Evolutionary conservation across 129 eudicot species (phyloP).

Genomic region (Rutidosis leptorrhynchoides): DNA sequence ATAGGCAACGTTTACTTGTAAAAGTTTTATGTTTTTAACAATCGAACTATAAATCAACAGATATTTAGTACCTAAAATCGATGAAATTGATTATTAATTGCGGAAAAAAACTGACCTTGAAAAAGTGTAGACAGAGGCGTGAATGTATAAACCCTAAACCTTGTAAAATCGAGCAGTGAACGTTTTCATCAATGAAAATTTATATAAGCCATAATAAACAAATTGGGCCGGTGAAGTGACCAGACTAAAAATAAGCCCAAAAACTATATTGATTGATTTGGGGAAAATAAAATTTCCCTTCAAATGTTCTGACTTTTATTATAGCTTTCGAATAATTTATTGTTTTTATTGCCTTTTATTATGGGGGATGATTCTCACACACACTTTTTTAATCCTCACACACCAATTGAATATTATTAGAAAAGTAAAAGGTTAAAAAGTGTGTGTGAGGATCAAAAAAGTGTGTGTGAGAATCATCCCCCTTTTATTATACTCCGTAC

Average conservation of each 20-base stretch:
- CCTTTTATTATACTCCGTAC: too few relatives aligned
- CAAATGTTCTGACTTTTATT: too few relatives aligned
- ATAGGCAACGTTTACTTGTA: background rate
- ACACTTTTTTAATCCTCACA: too few relatives aligned
- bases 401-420: too few relatives aligned
- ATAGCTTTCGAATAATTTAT: too few relatives aligned
- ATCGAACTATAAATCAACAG: background rate
- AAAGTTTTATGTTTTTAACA: too few relatives aligned
- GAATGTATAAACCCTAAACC: background rate
- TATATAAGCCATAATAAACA: background rate
- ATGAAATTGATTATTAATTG: background rate
- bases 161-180: background rate
- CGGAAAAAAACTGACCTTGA: background rate
- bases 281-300: background rate
- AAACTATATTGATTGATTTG: too few relatives aligned
- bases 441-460: too few relatives aligned
- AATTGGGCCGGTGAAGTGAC: background rate
- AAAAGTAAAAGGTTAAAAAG: too few relatives aligned
- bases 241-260: background rate
- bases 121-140: background rate
- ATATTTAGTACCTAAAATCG: background rate
- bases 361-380: too few relatives aligned
- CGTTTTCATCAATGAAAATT: background rate
- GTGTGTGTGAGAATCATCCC: too few relatives aligned
- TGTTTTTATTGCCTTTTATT: too few relatives aligned